phyloP scores from a whole-genome alignment of 2,329 filamentous ascomycete genomes.

The Penicillium griseofulvum region DNA sequence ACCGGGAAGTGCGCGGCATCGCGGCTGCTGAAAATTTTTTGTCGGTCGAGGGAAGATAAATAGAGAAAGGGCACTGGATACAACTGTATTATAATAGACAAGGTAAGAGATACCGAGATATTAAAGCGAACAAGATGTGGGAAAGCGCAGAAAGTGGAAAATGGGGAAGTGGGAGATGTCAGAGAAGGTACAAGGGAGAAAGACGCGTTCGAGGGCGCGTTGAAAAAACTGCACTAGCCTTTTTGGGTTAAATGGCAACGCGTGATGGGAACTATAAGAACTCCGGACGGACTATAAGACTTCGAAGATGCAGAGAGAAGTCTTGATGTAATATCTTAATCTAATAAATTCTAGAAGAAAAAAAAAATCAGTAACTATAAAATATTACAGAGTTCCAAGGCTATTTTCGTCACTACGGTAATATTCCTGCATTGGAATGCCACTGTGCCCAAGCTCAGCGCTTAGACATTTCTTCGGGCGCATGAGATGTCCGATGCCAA shows the following conservation, averaged over 20 bases:
- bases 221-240: slow-evolving; percentile 7
- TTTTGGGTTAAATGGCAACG: slow-evolving; percentile 16
- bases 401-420: slow-evolving; percentile 21
- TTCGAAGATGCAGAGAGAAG: not conserved
- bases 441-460: not conserved
- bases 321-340: not conserved
- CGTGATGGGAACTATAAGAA: slow-evolving; percentile 4
- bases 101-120: slow-evolving; percentile 24
- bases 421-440: slow-evolving; percentile 25
- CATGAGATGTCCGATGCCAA: not conserved
- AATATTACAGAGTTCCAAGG: not conserved
- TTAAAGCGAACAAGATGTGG: slow-evolving; percentile 5
- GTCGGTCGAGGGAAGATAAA: not conserved
- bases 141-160: slow-evolving; percentile 5
- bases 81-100: slow-evolving; percentile 13
- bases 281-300: not conserved
- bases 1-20: slow-evolving; percentile 33
- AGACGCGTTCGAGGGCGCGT: slow-evolving; percentile 19
- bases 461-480: not conserved
- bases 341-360: not conserved
- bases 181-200: slow-evolving; percentile 10
- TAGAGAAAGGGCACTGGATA: slow-evolving; percentile 12
- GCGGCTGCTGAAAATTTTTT: slow-evolving; percentile 22
- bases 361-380: not conserved
- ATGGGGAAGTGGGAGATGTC: slow-evolving; percentile 5